These are phyloP conservation scores for Daphne laureola DNA, from an alignment of 441 rosid genomes.

Conservation along the genomic window DNA sequence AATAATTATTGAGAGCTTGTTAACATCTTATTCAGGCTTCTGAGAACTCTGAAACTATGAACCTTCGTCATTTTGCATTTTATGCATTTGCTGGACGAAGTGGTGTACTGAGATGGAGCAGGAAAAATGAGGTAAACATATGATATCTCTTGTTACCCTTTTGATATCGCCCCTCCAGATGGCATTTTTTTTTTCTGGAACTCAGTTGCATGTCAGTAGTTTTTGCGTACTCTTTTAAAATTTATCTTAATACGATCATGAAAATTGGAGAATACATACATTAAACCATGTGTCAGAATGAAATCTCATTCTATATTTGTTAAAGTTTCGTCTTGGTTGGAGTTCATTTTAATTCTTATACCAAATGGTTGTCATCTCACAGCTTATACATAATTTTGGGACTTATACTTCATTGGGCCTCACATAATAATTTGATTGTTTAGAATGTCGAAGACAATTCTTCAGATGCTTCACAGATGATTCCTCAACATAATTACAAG, in stretches of 20 bases:
- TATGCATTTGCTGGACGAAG: slow-evolving; percentile 84
- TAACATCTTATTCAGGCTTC: slow-evolving; percentile 42
- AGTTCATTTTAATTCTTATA: not conserved
- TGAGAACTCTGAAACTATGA: slow-evolving; percentile 63
- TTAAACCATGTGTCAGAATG: no score
- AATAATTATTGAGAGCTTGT: slow-evolving; percentile 3
- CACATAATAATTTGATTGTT: slow-evolving; percentile 20
- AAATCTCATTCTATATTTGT: no score
- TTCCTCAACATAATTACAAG: slow-evolving; percentile 98
- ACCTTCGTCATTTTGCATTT: slow-evolving; percentile 89
- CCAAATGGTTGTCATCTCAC: slow-evolving; percentile 2
- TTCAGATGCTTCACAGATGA: slow-evolving; percentile 68
- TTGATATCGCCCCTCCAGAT: no score
- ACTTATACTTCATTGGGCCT: slow-evolving; percentile 1
- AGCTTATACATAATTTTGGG: no score
- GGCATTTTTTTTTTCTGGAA: no score
- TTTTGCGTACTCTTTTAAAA: no score
- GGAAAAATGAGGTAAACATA: slow-evolving; percentile 74
- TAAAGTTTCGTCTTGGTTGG: no score
- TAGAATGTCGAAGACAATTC: slow-evolving; percentile 77
- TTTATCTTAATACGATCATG: no score
- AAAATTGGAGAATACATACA: no score
- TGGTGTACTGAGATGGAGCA: slow-evolving; percentile 76
- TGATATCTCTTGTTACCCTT: not conserved
- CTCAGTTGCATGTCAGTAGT: no score